Evolutionary conservation across 805 yeast species (phyloP).

Genomic region (Candida hispaniensis): DNA sequence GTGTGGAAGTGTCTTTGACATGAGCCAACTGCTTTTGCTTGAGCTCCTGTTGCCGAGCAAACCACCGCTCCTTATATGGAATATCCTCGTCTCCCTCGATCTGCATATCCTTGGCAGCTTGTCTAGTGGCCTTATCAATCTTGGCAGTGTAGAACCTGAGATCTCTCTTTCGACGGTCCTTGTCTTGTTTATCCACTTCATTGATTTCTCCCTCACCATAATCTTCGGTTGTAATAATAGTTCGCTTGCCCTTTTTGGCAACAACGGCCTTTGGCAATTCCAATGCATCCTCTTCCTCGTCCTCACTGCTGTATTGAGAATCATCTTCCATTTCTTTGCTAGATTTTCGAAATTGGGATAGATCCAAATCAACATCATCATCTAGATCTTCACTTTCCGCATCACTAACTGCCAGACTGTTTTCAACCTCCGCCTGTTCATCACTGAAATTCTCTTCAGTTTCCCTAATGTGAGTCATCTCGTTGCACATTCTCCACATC

Average conservation of each 20-base stretch:
- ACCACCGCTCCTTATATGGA: slow-evolving; percentile 83
- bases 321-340: slow-evolving; percentile 15
- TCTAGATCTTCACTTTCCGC: slow-evolving; percentile 20
- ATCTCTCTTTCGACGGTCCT: slow-evolving; percentile 64
- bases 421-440: slow-evolving; percentile 22
- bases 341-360: slow-evolving; percentile 9
- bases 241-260: slow-evolving; percentile 27
- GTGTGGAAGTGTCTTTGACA: slow-evolving; percentile 33
- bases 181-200: slow-evolving; percentile 79
- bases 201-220: slow-evolving; percentile 61
- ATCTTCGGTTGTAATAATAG: slow-evolving; percentile 32
- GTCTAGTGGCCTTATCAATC: slow-evolving; percentile 52
- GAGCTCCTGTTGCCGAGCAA: slow-evolving; percentile 80
- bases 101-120: slow-evolving; percentile 12
- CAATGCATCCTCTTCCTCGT: slow-evolving; percentile 34
- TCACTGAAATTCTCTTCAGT: slow-evolving; percentile 17
- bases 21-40: slow-evolving; percentile 60
- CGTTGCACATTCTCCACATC: slow-evolving; percentile 76
- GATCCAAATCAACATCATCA: slow-evolving; percentile 17
- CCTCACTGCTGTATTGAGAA: background rate
- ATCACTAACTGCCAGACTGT: slow-evolving; percentile 20
- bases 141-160: slow-evolving; percentile 94
- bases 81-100: slow-evolving; percentile 70
- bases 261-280: slow-evolving; percentile 38
- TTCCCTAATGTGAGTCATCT: slow-evolving; percentile 32